Conservation (phyloP, 129 eudicot species). For the Erigeron canadensis region DNA sequence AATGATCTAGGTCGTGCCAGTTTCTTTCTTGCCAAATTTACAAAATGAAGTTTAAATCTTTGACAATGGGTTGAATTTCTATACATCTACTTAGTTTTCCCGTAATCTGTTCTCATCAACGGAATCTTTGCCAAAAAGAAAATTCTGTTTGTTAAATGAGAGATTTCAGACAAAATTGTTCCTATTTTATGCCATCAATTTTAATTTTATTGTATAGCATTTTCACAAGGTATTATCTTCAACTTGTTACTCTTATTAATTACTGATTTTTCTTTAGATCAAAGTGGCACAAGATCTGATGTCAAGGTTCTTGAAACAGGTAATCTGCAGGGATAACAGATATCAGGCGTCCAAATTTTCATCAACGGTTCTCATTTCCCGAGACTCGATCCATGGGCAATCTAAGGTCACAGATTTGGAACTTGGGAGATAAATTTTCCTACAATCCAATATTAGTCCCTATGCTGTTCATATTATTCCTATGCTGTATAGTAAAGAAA, state of each 20-base stretch:
- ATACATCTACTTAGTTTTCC: background rate
- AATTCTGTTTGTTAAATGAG: background rate
- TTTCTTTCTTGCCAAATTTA: background rate
- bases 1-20: background rate
- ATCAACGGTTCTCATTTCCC: constrained; percentile 6
- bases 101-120: background rate
- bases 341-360: constrained; percentile 23
- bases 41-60: background rate
- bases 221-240: background rate
- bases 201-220: background rate
- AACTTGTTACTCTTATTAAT: background rate
- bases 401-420: constrained; percentile 22
- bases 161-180: background rate
- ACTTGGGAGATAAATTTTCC: constrained; percentile 28
- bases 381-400: constrained; percentile 15
- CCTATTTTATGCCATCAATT: background rate
- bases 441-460: constrained; percentile 25
- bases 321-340: constrained; percentile 13
- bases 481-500: constrained; percentile 48
- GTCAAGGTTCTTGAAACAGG: constrained; percentile 19
- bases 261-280: background rate
- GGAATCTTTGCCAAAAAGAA: background rate
- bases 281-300: background rate
- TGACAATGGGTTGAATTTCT: background rate
- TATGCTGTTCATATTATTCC: constrained; percentile 38